Conservation (phyloP, 768 basidiomycete genomes). For the Royoungia palumana region DNA sequence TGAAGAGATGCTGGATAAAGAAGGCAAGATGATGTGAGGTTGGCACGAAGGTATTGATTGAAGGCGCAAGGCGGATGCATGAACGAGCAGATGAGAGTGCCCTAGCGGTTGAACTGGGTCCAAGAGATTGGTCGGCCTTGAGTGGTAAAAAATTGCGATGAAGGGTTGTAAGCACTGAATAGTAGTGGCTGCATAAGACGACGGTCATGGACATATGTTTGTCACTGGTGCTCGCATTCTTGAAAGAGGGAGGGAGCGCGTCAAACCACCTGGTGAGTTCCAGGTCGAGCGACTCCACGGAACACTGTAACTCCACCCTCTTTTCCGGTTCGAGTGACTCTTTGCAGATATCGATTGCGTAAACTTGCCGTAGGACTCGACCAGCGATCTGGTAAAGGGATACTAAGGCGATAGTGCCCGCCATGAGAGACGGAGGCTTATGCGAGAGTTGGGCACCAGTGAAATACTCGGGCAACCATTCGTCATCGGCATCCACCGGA, state of each 20-base stretch:
- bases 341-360: slow-evolving; percentile 74
- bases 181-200: slow-evolving; percentile 85
- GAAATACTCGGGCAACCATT: slow-evolving; percentile 67
- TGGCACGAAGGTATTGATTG: slow-evolving; percentile 80
- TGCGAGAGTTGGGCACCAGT: slow-evolving; percentile 56
- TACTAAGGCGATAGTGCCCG: slow-evolving; percentile 72
- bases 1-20: slow-evolving; percentile 88
- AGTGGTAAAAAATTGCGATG: slow-evolving; percentile 87
- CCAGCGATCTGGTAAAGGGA: slow-evolving; percentile 84
- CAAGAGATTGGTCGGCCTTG: slow-evolving; percentile 63
- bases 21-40: slow-evolving; percentile 85
- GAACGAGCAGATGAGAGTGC: slow-evolving; percentile 83
- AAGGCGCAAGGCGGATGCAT: slow-evolving; percentile 80
- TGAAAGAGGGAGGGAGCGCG: slow-evolving; percentile 69
- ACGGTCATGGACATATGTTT: slow-evolving; percentile 85
- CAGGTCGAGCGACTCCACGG: slow-evolving; percentile 74
- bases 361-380: slow-evolving; percentile 76
- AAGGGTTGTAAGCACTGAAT: slow-evolving; percentile 81
- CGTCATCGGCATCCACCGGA: slow-evolving; percentile 83
- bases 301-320: slow-evolving; percentile 70
- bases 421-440: slow-evolving; percentile 69
- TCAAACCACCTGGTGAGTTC: slow-evolving; percentile 84
- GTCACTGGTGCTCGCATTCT: slow-evolving; percentile 67
- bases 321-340: slow-evolving; percentile 71
- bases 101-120: slow-evolving; percentile 71